Conservation (phyloP, 1,139 yeast species). For the Taphrina populina region DNA sequence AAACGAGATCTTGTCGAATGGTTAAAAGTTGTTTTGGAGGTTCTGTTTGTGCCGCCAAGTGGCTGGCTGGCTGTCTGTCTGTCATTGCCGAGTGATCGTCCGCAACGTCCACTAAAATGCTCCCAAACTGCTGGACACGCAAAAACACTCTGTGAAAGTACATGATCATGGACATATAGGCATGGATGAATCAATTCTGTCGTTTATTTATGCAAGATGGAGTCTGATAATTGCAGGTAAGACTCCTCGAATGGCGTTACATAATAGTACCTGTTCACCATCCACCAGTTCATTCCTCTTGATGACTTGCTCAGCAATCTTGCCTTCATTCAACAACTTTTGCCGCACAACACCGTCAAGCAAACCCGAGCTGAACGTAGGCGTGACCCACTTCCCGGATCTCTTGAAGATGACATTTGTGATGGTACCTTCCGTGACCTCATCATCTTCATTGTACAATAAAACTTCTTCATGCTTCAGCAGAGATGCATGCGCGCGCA, state of each 20-base stretch:
- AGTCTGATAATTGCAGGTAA: constrained; percentile 1
- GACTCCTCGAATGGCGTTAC: constrained; percentile 77
- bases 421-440: constrained; percentile 79
- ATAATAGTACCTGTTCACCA: constrained; percentile 68
- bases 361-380: constrained; percentile 72
- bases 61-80: too few relatives aligned
- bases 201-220: background rate
- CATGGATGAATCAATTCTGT: too few relatives aligned
- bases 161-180: too few relatives aligned
- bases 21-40: too few relatives aligned
- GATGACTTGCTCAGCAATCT: constrained; percentile 59
- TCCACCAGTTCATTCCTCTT: constrained; percentile 50
- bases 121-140: too few relatives aligned
- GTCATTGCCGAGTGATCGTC: too few relatives aligned
- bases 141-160: too few relatives aligned
- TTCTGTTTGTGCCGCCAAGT: too few relatives aligned
- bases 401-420: constrained; percentile 71
- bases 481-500: constrained; percentile 49
- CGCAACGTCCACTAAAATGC: too few relatives aligned
- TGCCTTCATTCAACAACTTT: constrained; percentile 56
- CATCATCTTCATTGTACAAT: constrained; percentile 59
- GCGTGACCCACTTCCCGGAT: constrained; percentile 71
- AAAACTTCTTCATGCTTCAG: constrained; percentile 63
- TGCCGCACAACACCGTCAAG: constrained; percentile 81
- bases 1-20: too few relatives aligned